Base-by-base conservation (phyloP, 2,329 filamentous ascomycete species). In the Aspergillus quadricinctus region DNA sequence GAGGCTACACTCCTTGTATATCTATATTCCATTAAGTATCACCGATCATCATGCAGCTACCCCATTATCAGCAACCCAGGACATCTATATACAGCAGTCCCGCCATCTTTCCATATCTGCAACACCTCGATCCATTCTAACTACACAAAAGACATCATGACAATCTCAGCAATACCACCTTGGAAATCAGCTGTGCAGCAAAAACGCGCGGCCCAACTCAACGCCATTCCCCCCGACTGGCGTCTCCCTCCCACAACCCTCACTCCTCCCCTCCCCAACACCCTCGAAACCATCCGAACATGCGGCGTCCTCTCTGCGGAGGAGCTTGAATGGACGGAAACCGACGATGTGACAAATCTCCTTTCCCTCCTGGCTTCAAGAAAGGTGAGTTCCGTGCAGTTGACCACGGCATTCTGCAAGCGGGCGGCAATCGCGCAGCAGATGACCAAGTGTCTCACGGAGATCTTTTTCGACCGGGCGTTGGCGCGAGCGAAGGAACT, bases 391-490 rank as follows among this genome's bases (percentile, higher is more conserved):
- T 21, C 60, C 57, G 25, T 57, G 23, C 54, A 62, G 28, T 48
- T 64, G n/a, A 64, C 61, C 9, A 62, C 53, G 3, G 61, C 61
- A 17, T 64, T 64, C 52, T 62, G 60, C 49, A 64, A 64, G 45
- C 61, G 61, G 21, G 60, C 61, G 9, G 60, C 61, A 17, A 23
- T 64, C n/a, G 58, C 61, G 9, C 61, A 64, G 55, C 61, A 64
- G 50, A 53, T 64, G 50, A 64, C 55, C 27, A 58, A 53, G 27
- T 64, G 61, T 43, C 48, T 62, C 43, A 64, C 61, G 43, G 61
- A 64, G 55, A 61, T 80, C 0, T 81, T 82, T 57, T 86, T 85
- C 61, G 75, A 80, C 19, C 75, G 77, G 21, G 84, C 82, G 4
- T 64, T 86, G 2, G 57, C 67, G 1, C 77, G 73, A 1, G 84